Conservation (phyloP, 768 basidiomycete genomes). For the Kondoa malvinella region DNA sequence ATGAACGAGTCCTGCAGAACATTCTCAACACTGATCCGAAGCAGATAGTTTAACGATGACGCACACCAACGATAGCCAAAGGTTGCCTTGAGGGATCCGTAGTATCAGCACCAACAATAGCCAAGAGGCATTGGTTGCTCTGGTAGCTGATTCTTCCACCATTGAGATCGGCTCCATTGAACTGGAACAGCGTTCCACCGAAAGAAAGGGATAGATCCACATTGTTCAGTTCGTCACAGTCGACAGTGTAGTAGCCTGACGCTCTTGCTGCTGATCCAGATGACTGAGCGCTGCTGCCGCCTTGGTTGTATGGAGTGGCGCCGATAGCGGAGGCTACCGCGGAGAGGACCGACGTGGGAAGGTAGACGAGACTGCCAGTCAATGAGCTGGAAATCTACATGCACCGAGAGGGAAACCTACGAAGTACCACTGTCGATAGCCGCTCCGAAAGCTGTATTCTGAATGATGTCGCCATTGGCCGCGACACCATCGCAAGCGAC, state of each 20-base stretch:
- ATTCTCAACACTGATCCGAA: not conserved
- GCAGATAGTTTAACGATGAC: not conserved
- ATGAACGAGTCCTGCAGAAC: not conserved
- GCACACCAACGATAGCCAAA: not conserved
- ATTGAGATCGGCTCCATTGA: constrained; percentile 34
- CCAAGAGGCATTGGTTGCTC: not conserved
- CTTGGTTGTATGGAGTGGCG: constrained; percentile 20
- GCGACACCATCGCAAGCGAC: constrained; percentile 12
- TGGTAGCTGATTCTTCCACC: constrained; percentile 30
- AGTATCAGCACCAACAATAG: not conserved
- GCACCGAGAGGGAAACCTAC: not conserved
- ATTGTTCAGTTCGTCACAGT: constrained; percentile 16
- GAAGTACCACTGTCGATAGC: constrained; percentile 28
- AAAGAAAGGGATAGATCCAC: constrained; percentile 38
- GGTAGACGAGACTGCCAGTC: constrained; percentile 16
- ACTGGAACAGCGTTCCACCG: constrained; percentile 37
- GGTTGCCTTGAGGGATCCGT: not conserved
- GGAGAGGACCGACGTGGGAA: constrained; percentile 16
- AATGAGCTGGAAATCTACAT: too few species aligned
- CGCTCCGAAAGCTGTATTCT: constrained; percentile 18
- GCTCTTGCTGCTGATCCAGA: not conserved
- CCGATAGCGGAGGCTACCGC: constrained; percentile 2
- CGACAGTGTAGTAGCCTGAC: constrained; percentile 26
- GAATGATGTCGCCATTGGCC: constrained; percentile 9
- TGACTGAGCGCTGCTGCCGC: not conserved